These are phyloP conservation scores for Pyrenochaeta sp. DNA, from an alignment of 2,329 filamentous ascomycete genomes.

Conservation along the genomic window DNA sequence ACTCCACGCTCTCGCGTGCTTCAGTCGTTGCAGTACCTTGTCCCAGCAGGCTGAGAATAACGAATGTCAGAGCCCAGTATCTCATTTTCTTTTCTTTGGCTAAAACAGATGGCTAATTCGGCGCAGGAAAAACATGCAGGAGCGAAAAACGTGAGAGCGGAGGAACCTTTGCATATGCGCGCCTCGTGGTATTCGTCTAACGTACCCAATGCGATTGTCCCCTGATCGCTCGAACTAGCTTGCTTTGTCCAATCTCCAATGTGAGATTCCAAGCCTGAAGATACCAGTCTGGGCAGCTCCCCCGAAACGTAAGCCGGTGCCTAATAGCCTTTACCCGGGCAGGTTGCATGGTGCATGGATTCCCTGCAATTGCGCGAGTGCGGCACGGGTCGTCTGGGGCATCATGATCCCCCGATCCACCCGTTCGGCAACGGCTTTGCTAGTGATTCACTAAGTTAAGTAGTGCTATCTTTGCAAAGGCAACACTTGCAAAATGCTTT, in stretches of 20 bases:
- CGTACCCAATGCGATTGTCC: not conserved
- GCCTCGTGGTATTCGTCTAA: conserved; percentile 8
- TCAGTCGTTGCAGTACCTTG: conserved; percentile 4
- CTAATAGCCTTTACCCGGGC: not conserved
- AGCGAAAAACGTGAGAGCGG: not conserved
- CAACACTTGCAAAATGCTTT: not conserved
- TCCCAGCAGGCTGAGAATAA: conserved; percentile 9
- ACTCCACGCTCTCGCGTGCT: conserved; percentile 1
- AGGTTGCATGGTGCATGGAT: not conserved
- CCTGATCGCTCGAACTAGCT: not conserved
- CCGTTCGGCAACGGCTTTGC: not conserved
- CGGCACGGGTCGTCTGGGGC: not conserved
- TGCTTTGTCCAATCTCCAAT: not conserved
- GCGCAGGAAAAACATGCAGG: not conserved
- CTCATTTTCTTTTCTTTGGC: conserved; percentile 14
- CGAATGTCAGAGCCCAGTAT: conserved; percentile 4
- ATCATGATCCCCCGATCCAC: not conserved
- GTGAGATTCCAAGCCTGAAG: not conserved
- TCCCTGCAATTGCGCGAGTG: not conserved
- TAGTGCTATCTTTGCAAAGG: not conserved
- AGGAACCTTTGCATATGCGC: not conserved
- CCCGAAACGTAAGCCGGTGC: not conserved
- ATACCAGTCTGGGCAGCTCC: not conserved
- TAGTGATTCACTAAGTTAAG: not conserved
- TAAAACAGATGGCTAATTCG: conserved; percentile 1